Evolutionary conservation across 108 stramenopile genomes (phyloP).

Genomic region (Nitzschia sp.): DNA sequence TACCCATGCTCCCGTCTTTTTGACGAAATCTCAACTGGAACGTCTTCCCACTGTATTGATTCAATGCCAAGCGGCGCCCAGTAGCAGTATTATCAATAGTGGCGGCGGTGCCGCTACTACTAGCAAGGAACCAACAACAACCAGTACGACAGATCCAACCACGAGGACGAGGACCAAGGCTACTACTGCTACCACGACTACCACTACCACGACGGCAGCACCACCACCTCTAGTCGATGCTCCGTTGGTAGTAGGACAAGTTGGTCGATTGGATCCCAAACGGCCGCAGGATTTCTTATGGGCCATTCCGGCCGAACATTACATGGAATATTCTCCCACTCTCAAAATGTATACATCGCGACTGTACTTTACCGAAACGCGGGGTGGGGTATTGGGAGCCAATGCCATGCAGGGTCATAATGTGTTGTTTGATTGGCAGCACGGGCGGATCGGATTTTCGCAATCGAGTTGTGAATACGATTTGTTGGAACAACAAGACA

Average conservation of each 20-base stretch:
- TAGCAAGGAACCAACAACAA: background rate
- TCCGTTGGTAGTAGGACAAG: conserved; percentile 54
- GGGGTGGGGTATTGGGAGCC: conserved; percentile 91
- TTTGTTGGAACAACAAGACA: conserved; percentile 4
- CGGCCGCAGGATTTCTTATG: conserved; percentile 66
- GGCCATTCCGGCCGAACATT: conserved; percentile 76
- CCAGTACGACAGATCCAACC: too few species aligned
- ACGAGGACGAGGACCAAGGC: too few species aligned
- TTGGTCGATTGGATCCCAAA: conserved; percentile 65
- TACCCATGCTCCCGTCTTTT: conserved; percentile 46
- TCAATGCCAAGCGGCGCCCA: conserved; percentile 49
- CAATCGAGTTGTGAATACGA: conserved; percentile 80
- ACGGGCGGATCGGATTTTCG: conserved; percentile 89
- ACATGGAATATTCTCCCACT: conserved; percentile 71
- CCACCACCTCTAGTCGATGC: conserved; percentile 26
- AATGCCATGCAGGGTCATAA: conserved; percentile 97
- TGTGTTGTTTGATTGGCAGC: conserved; percentile 92
- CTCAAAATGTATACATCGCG: conserved; percentile 53
- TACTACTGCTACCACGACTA: too few species aligned
- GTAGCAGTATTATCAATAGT: too few species aligned
- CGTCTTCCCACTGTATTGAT: conserved; percentile 76
- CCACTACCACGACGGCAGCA: too few species aligned
- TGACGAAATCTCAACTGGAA: conserved; percentile 54
- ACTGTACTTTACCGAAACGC: conserved; percentile 59
- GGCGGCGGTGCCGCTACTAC: background rate